These are phyloP conservation scores for Biscutella laevigata DNA, from an alignment of 441 rosid genomes.

Conservation along the genomic window DNA sequence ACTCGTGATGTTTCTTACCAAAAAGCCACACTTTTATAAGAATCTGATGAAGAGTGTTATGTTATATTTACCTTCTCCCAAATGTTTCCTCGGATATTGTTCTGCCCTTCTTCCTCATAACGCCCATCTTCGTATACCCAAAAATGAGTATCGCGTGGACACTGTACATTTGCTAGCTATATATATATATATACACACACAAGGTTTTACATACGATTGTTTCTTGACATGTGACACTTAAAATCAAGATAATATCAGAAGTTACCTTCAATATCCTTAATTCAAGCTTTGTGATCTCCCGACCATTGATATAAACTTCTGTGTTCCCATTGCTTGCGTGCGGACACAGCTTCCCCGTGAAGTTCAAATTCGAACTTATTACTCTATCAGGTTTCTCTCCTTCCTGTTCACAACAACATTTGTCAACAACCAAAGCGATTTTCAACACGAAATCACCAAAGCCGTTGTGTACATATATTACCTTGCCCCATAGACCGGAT, in stretches of 20 bases:
- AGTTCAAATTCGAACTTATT: constrained; percentile 84
- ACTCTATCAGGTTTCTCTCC: constrained; percentile 85
- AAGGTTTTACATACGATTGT: neutral
- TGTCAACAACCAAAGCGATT: neutral
- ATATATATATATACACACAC: constrained; percentile 1
- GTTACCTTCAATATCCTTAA: constrained; percentile 70
- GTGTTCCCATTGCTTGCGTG: constrained; percentile 86
- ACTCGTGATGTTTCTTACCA: neutral
- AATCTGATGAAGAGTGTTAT: neutral
- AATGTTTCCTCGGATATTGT: constrained; percentile 93
- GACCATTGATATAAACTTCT: constrained; percentile 83
- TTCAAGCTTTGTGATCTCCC: constrained; percentile 90
- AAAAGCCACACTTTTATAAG: neutral
- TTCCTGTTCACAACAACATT: constrained; percentile 47
- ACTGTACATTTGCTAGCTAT: constrained; percentile 93
- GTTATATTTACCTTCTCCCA: constrained; percentile 78
- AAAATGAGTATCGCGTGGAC: constrained; percentile 96
- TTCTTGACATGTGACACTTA: neutral
- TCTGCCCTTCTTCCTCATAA: constrained; percentile 99
- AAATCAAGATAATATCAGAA: neutral
- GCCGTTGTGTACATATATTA: constrained; percentile 16
- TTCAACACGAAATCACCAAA: neutral
- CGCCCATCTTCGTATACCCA: constrained; percentile 99
- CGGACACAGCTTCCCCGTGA: constrained; percentile 64
- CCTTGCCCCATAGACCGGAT: constrained; percentile 98